Evolutionary conservation across 176 grass and related monocot genomes (phyloP).

Genomic region (Lolium perenne): DNA sequence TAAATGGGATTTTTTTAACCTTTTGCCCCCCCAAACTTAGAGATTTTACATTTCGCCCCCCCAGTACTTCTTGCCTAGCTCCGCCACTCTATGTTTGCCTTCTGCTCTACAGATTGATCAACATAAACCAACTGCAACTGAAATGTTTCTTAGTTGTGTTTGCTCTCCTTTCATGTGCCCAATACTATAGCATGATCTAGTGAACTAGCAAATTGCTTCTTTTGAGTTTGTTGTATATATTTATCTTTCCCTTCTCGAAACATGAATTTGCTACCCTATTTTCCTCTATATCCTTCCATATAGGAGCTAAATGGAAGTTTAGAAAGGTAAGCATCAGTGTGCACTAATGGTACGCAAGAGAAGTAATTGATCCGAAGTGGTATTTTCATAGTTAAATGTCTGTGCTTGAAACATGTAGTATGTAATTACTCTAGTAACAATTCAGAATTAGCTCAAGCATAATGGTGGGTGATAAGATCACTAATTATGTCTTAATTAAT

Average conservation of each 20-base stretch:
- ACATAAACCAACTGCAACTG: slow-evolving; percentile 1
- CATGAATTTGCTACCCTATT: slow-evolving; percentile 9
- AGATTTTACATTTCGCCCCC: too few relatives aligned
- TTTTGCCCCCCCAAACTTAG: too few relatives aligned
- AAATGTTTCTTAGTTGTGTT: slow-evolving; percentile 22
- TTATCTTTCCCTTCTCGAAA: background rate
- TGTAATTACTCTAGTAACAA: background rate
- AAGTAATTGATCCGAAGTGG: slow-evolving; percentile 1
- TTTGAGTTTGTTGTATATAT: background rate
- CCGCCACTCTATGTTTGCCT: slow-evolving; percentile 9
- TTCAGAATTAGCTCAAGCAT: background rate
- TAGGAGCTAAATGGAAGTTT: background rate
- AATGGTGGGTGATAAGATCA: slow-evolving; percentile 18
- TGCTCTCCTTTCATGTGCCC: slow-evolving; percentile 10
- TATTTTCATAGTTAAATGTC: background rate
- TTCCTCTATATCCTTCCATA: background rate
- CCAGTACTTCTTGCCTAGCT: too few relatives aligned
- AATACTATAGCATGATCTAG: slow-evolving; percentile 9
- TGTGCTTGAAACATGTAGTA: background rate
- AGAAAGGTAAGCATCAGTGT: slow-evolving; percentile 22
- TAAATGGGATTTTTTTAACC: too few relatives aligned
- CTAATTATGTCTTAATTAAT: slow-evolving; percentile 8
- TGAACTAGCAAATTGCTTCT: slow-evolving; percentile 1
- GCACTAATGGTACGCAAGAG: background rate
- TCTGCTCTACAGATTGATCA: slow-evolving; percentile 13